phyloP scores from a whole-genome alignment of 108 stramenopile species.

The Cyclotella cryptica region DNA sequence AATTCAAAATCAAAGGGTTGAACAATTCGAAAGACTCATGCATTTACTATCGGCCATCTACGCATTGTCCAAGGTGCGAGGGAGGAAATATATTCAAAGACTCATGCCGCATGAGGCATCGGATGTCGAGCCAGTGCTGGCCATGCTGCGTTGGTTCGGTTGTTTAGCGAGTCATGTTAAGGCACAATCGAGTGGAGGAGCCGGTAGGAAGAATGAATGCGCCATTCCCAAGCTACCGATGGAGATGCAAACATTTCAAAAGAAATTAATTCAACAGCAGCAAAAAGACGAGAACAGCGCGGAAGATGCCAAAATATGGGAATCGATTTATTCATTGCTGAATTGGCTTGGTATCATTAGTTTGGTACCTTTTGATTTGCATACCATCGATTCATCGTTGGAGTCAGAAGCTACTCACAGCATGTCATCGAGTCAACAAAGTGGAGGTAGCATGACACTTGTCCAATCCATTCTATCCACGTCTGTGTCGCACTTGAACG shows the following conservation, averaged over 20 bases:
- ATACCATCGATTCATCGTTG: conserved; percentile 77
- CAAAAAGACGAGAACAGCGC: conserved; percentile 21
- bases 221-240: conserved; percentile 7
- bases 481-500: conserved; percentile 66
- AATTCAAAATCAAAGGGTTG: conserved; percentile 25
- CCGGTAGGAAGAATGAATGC: not conserved
- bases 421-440: not conserved
- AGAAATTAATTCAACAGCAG: conserved; percentile 29
- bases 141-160: conserved; percentile 64
- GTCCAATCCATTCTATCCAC: conserved; percentile 63
- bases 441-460: conserved; percentile 37
- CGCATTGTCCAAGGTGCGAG: conserved; percentile 92
- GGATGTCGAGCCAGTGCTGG: conserved; percentile 90
- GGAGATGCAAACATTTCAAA: conserved; percentile 38
- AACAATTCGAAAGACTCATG: conserved; percentile 54
- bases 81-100: conserved; percentile 86
- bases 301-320: conserved; percentile 81
- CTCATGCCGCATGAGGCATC: conserved; percentile 92
- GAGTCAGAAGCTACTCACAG: not conserved
- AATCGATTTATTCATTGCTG: conserved; percentile 92
- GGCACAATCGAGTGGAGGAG: not conserved
- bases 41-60: conserved; percentile 84
- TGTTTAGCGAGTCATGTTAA: conserved; percentile 32
- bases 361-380: conserved; percentile 95
- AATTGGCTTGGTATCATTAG: conserved; percentile 96